These are phyloP conservation scores for Maudiozyma serrabonitensis DNA, from an alignment of 805 yeast genomes.

Conservation along the genomic window DNA sequence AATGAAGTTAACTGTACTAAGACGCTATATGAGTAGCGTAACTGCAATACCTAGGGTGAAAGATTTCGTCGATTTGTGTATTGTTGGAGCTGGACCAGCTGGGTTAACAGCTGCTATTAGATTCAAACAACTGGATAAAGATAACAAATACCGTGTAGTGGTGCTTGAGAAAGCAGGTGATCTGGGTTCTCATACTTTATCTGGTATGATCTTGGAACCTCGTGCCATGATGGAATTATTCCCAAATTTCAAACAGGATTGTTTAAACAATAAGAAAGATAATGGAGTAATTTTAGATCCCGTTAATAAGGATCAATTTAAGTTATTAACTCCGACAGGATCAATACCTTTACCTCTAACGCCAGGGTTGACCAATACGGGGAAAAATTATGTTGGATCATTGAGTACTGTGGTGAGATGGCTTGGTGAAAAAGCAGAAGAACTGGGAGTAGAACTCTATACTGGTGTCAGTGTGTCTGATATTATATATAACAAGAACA, in stretches of 20 bases:
- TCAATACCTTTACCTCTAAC: slow-evolving; percentile 83
- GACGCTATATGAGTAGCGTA: slow-evolving; percentile 1
- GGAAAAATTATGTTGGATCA: slow-evolving; percentile 77
- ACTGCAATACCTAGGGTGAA: slow-evolving; percentile 43
- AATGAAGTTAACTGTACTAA: background rate
- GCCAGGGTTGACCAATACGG: slow-evolving; percentile 75
- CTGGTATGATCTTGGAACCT: slow-evolving; percentile 94
- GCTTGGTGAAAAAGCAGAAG: slow-evolving; percentile 84
- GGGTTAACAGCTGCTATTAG: slow-evolving; percentile 91
- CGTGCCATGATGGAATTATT: slow-evolving; percentile 75
- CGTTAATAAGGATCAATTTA: slow-evolving; percentile 69
- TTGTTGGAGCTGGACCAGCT: slow-evolving; percentile 97
- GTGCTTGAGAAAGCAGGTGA: slow-evolving; percentile 89
- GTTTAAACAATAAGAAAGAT: slow-evolving; percentile 22
- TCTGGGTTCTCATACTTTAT: slow-evolving; percentile 83
- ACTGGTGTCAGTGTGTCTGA: slow-evolving; percentile 85
- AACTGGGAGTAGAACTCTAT: slow-evolving; percentile 85
- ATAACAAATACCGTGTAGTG: slow-evolving; percentile 71
- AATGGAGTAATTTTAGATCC: slow-evolving; percentile 69
- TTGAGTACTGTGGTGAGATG: slow-evolving; percentile 72
- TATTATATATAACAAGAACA: slow-evolving; percentile 49
- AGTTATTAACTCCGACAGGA: slow-evolving; percentile 46
- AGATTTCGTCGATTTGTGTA: slow-evolving; percentile 87
- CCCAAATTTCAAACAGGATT: slow-evolving; percentile 48
- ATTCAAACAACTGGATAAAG: slow-evolving; percentile 73